Evolutionary conservation across 2,329 filamentous ascomycete genomes (phyloP).

Genomic region (Epichloe sp.): DNA sequence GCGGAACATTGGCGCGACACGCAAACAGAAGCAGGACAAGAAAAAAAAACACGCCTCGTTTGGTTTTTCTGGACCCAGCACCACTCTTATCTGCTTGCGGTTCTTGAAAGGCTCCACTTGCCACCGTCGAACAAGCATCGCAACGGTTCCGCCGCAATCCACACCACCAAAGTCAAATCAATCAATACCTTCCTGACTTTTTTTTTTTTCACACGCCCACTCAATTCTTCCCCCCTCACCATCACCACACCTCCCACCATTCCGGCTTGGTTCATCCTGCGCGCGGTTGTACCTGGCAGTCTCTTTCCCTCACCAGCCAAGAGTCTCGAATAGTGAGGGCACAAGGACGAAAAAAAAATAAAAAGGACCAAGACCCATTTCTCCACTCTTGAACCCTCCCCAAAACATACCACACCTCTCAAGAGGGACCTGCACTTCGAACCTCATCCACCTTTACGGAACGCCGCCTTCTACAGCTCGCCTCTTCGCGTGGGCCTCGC

Average conservation of each 20-base stretch:
- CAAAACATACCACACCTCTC: conserved; percentile 28
- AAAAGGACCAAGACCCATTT: conserved; percentile 31
- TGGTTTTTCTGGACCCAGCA: conserved; percentile 11
- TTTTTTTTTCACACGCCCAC: conserved; percentile 2
- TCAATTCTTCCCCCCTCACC: conserved; percentile 2
- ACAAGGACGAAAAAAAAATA: conserved; percentile 21
- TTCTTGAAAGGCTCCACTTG: conserved; percentile 13
- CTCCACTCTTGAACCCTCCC: conserved; percentile 33
- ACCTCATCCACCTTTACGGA: conserved; percentile 26
- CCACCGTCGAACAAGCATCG: conserved; percentile 12
- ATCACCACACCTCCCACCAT: conserved; percentile 14
- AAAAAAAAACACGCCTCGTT: conserved; percentile 8
- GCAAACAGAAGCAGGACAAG: conserved; percentile 6
- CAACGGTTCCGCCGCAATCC: conserved; percentile 12
- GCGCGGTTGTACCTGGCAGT: conserved; percentile 12
- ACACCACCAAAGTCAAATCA: conserved; percentile 7
- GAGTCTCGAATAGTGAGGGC: conserved; percentile 4
- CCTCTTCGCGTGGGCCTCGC: conserved; percentile 15
- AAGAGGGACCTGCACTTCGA: conserved; percentile 24
- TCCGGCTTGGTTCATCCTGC: conserved; percentile 12
- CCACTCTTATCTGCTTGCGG: conserved; percentile 14
- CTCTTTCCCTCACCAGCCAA: conserved; percentile 9
- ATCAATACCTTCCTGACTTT: conserved; percentile 1
- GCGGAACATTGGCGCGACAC: conserved; percentile 7
- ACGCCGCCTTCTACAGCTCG: conserved; percentile 13